Evolutionary conservation across 108 stramenopile species (phyloP), one percentile per base, ranked within the genome.

Genomic region (Cyclotella atomus): DNA sequence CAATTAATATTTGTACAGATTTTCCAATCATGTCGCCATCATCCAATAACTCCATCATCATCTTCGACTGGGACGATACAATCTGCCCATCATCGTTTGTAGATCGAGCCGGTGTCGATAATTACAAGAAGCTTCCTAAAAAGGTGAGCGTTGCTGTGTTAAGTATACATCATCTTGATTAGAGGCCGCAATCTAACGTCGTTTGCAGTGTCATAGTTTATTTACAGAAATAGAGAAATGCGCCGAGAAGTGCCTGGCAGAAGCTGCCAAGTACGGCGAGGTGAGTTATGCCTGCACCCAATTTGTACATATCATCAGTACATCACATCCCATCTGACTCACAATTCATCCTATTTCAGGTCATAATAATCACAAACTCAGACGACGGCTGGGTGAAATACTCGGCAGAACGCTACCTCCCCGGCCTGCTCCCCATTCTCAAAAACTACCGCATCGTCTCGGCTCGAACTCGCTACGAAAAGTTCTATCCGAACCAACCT

Each of bases 21-120:
- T 30, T 1, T 41, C 2, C 2, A 65, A 20, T 15, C 28, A 70
- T 70, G 69, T 16, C 56, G 0, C 33, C 70, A 27, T 61, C 59
- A 16, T 49, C n/a, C 4, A 69, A 62, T 41, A 68, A 68, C 38
- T 66, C 79, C 44, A 59, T 80, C 57, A 87, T 96, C 54, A 90
- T 96, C 52, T 91, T 96, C 59, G 96, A 96, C 70, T 96, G 92
- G 88, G 96, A 96, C 59, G 96, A 96, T 75, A 96, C 96, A 33
- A 92, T 96, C 68, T 85, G 88, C 55, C 93, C 93, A 20, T 94
- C 93, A 27, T 90, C 93, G 8, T 93, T 91, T 70, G 88, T 96
- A 4, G 93, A 95, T 77, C 75, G 84, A 38, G 82, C 69, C 34
- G 67, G 88, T 62, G 83, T 87, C 2, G 88, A 94, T 15, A 85